Evolutionary conservation across 163 green algal genomes (phyloP).

Genomic region (Scenedesmus sp.): DNA sequence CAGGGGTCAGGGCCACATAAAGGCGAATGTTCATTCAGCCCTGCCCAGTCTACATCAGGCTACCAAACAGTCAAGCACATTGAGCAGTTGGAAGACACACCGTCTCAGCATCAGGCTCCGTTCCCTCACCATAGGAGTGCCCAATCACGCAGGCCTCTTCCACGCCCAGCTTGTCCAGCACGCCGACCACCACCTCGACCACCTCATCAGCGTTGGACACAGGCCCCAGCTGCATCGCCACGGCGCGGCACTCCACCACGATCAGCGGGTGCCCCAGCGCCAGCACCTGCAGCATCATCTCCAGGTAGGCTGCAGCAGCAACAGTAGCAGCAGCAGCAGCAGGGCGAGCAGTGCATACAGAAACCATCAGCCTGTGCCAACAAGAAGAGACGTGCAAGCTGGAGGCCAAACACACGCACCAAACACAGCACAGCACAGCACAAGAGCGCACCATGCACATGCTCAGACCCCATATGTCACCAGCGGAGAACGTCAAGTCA

Average conservation of each 20-base stretch:
- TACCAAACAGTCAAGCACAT: neutral
- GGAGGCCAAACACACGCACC: too few species aligned
- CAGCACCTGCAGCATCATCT: conserved; percentile 52
- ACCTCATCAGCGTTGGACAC: conserved; percentile 19
- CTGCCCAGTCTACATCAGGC: neutral
- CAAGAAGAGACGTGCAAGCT: neutral
- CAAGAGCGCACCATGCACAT: neutral
- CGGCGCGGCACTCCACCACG: conserved; percentile 26
- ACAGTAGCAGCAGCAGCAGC: too few species aligned
- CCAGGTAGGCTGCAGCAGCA: conserved; percentile 35
- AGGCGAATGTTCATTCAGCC: too few species aligned
- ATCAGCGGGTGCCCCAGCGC: conserved; percentile 44
- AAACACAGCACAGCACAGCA: too few species aligned
- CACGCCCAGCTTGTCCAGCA: conserved; percentile 36
- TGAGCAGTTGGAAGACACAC: neutral
- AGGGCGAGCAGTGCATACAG: neutral
- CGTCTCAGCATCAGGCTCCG: neutral
- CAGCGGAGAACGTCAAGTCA: too few species aligned
- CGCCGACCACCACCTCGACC: neutral
- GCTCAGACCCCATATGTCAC: too few species aligned
- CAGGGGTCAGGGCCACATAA: neutral
- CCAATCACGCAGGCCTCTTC: conserved; percentile 44
- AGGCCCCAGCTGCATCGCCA: conserved; percentile 29
- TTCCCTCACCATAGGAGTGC: conserved; percentile 43
- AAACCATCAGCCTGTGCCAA: neutral